Conservation (phyloP, 306 rosid species). For the Vigna radiata region DNA sequence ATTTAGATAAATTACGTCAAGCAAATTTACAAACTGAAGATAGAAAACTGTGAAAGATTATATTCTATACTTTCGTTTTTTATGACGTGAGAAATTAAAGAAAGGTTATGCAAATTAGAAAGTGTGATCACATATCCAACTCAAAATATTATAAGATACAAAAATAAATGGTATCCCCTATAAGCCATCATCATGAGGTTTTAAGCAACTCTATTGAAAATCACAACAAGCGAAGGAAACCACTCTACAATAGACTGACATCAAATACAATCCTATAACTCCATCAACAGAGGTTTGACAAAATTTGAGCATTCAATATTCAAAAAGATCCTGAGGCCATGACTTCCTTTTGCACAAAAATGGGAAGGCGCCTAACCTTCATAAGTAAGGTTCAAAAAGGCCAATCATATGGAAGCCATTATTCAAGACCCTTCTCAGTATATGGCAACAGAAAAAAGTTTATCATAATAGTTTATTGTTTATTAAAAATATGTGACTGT, state of each 20-base stretch:
- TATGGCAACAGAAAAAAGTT: background rate
- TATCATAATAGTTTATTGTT: background rate
- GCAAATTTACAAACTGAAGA: background rate
- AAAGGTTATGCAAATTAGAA: background rate
- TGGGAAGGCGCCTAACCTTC: background rate
- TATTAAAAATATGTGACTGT: background rate
- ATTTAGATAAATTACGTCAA: conserved; percentile 25
- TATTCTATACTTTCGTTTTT: background rate
- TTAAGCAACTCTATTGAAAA: background rate
- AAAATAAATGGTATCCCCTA: background rate
- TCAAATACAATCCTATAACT: background rate
- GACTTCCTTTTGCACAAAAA: background rate
- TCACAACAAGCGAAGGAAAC: background rate
- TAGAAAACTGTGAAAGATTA: background rate
- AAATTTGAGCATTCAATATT: background rate
- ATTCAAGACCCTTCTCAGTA: background rate
- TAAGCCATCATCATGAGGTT: background rate
- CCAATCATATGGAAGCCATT: background rate
- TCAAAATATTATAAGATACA: background rate
- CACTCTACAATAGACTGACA: background rate
- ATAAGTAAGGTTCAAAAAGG: background rate
- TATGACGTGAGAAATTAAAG: background rate
- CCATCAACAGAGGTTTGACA: background rate
- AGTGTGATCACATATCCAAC: background rate
- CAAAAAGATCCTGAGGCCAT: background rate